Evolutionary conservation across 2,329 filamentous ascomycete genomes (phyloP).

Genomic region (Raffaelea albimanens): DNA sequence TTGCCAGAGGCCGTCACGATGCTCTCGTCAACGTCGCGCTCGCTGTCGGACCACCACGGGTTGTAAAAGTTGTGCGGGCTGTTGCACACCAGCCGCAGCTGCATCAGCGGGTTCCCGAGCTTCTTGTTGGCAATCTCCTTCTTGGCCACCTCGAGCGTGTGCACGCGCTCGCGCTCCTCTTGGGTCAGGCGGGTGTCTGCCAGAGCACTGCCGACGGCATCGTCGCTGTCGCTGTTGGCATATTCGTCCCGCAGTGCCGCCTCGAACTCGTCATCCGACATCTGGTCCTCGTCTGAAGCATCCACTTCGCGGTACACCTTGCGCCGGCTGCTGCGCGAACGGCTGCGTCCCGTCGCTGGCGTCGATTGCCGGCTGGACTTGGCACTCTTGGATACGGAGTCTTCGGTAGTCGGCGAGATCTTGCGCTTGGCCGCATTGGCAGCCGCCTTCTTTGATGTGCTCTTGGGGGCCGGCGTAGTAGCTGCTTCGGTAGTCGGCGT

Average conservation of each 20-base stretch:
- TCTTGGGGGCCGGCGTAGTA: background rate
- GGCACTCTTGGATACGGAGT: slow-evolving; percentile 51
- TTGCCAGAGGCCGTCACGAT: slow-evolving; percentile 86
- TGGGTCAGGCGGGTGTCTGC: slow-evolving; percentile 20
- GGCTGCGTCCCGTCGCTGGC: slow-evolving; percentile 40
- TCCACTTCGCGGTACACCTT: slow-evolving; percentile 46
- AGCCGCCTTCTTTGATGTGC: slow-evolving; percentile 17
- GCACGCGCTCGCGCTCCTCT: slow-evolving; percentile 55
- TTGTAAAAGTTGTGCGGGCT: slow-evolving; percentile 95
- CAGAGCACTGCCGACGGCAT: background rate
- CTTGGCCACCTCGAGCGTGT: slow-evolving; percentile 69
- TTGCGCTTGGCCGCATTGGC: slow-evolving; percentile 24
- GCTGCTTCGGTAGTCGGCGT: slow-evolving; percentile 12
- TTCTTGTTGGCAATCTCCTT: slow-evolving; percentile 86
- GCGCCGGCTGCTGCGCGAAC: slow-evolving; percentile 37
- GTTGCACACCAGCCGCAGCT: slow-evolving; percentile 86
- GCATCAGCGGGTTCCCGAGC: slow-evolving; percentile 84
- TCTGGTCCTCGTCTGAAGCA: slow-evolving; percentile 47
- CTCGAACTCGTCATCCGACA: slow-evolving; percentile 82
- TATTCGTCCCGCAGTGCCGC: slow-evolving; percentile 60
- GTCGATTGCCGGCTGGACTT: slow-evolving; percentile 71
- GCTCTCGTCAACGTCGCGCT: slow-evolving; percentile 60
- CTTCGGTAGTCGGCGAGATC: slow-evolving; percentile 20
- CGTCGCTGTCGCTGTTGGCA: slow-evolving; percentile 23
- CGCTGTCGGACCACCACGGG: slow-evolving; percentile 60